A percentile compares a stretch with the other conserved stretches of the same genome.
phyloP scores from a whole-genome alignment of 2,329 filamentous ascomycete genomes.

The Teratosphaeria destructans region DNA sequence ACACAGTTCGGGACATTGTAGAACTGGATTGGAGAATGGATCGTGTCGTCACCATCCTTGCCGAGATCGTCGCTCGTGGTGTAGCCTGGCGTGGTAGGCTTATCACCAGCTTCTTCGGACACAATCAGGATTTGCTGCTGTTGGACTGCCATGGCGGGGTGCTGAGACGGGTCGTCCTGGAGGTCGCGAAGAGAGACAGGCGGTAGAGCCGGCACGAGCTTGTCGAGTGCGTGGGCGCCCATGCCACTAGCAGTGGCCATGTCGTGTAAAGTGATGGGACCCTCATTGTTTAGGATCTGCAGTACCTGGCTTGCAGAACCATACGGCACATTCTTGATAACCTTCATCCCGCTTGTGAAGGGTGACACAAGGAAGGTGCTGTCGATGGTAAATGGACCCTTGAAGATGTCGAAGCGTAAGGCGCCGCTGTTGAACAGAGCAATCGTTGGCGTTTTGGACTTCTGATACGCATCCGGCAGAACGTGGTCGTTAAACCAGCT shows the following conservation, averaged over 20 bases:
- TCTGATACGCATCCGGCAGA: constrained; percentile 46
- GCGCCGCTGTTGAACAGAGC: constrained; percentile 81
- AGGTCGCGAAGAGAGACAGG: neutral
- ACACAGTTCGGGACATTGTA: constrained; percentile 78
- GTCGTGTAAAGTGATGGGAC: constrained; percentile 35
- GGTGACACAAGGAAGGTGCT: constrained; percentile 78
- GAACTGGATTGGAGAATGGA: constrained; percentile 65
- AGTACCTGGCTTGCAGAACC: constrained; percentile 59
- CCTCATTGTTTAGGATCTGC: constrained; percentile 47
- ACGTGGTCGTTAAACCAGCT: constrained; percentile 68
- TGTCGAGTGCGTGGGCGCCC: neutral
- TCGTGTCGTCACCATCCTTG: constrained; percentile 76
- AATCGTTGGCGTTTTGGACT: constrained; percentile 49
- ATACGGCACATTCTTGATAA: constrained; percentile 73
- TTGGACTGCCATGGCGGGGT: neutral
- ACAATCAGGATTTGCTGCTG: neutral
- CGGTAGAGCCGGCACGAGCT: neutral
- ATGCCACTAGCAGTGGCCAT: neutral
- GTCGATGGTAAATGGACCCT: constrained; percentile 81
- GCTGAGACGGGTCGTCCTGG: constrained; percentile 5
- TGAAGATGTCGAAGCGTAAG: constrained; percentile 90
- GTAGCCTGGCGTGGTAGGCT: constrained; percentile 57
- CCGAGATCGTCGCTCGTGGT: constrained; percentile 81
- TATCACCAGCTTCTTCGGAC: constrained; percentile 7
- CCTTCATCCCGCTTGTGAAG: constrained; percentile 69